Conservation (phyloP, 2,329 filamentous ascomycete genomes). For the Talaromyces sp. region DNA sequence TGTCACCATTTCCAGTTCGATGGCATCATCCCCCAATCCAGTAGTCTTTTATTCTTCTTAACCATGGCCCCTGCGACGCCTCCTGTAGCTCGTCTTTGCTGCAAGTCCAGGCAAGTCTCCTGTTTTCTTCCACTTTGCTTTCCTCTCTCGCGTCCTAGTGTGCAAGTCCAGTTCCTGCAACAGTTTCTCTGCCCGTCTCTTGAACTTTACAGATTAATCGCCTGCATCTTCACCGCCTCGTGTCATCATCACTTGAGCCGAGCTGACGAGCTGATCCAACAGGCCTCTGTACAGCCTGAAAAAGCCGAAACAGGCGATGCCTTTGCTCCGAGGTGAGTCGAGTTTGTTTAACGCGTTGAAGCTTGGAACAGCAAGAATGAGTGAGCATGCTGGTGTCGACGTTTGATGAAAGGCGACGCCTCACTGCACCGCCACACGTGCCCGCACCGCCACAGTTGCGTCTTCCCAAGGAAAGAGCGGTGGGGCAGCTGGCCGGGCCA, state of each 20-base stretch:
- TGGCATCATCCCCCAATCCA: conserved; percentile 13
- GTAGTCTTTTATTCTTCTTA: conserved; percentile 5
- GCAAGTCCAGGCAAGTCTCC: conserved; percentile 12
- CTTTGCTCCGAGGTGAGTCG: not conserved
- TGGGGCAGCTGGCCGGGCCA: not conserved
- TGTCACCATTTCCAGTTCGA: conserved; percentile 12
- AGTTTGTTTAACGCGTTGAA: not conserved
- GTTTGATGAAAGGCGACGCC: not conserved
- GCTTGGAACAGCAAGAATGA: not conserved
- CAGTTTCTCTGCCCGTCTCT: not conserved
- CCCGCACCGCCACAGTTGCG: not conserved
- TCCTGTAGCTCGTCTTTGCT: conserved; percentile 14
- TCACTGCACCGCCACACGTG: not conserved
- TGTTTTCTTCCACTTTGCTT: not conserved
- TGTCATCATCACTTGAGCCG: not conserved
- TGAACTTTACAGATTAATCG: not conserved
- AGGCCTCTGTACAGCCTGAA: not conserved
- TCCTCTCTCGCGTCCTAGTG: not conserved
- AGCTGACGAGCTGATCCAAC: not conserved
- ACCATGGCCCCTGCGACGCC: not conserved
- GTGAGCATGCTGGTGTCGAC: not conserved
- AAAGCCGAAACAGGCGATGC: not conserved
- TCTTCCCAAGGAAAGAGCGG: not conserved
- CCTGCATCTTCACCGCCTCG: not conserved
- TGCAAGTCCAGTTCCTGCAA: not conserved